phyloP scores from a whole-genome alignment of 768 basidiomycete species.

The Tylopilus felleus region DNA sequence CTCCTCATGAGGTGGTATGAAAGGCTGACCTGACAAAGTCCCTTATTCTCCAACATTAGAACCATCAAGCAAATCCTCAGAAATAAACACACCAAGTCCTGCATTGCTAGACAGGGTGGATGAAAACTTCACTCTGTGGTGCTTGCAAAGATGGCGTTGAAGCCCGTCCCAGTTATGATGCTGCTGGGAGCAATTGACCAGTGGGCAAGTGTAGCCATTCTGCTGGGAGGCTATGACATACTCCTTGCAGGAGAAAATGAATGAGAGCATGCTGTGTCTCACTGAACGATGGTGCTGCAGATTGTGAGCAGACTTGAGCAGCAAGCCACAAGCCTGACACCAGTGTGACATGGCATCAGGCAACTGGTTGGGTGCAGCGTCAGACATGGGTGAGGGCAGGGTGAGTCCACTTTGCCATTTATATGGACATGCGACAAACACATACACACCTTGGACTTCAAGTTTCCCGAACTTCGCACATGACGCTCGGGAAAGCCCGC shows the following conservation, averaged over 20 bases:
- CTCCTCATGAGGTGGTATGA: not conserved
- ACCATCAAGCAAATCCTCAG: not conserved
- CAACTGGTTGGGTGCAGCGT: not conserved
- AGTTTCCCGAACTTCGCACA: too few species aligned
- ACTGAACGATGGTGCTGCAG: not conserved
- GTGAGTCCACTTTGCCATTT: not conserved
- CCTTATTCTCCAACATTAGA: not conserved
- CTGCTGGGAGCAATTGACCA: not conserved
- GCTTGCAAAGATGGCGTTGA: not conserved
- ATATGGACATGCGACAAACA: not conserved
- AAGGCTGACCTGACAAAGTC: not conserved
- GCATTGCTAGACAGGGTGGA: not conserved
- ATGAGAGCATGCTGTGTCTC: not conserved
- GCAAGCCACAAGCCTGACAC: not conserved
- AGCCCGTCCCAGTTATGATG: not conserved
- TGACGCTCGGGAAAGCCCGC: too few species aligned
- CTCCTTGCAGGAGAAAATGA: not conserved
- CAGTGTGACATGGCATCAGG: not conserved
- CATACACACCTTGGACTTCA: too few species aligned
- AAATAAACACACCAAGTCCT: not conserved
- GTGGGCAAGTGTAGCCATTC: not conserved
- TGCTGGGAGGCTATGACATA: not conserved
- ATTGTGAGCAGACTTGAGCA: not conserved
- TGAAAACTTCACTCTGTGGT: not conserved
- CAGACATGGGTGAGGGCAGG: not conserved